These are phyloP conservation scores for Cubamyces sp. DNA, from an alignment of 768 basidiomycete genomes.

Conservation along the genomic window DNA sequence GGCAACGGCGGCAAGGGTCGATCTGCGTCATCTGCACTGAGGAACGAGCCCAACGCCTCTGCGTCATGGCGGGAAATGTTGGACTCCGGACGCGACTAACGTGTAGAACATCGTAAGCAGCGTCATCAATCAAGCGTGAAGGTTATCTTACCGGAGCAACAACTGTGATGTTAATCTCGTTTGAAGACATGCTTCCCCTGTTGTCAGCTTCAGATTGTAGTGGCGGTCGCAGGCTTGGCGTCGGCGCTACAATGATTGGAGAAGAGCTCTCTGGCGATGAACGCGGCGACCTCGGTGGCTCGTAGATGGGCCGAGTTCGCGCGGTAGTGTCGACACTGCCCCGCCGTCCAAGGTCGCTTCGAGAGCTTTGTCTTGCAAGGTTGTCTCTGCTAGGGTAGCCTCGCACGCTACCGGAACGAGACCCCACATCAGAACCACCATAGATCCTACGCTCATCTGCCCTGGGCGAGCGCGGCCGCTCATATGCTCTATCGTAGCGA, in stretches of 20 bases:
- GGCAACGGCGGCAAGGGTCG: constrained; percentile 36
- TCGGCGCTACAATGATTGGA: constrained; percentile 2
- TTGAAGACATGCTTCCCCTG: constrained; percentile 22
- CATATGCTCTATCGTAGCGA: constrained; percentile 5
- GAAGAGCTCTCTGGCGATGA: constrained; percentile 22
- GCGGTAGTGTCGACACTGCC: neutral
- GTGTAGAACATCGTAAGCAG: neutral
- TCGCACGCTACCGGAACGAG: constrained; percentile 11
- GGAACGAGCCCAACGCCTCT: constrained; percentile 33
- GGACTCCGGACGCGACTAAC: constrained; percentile 45
- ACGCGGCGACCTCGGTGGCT: constrained; percentile 22
- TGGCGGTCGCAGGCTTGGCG: constrained; percentile 19
- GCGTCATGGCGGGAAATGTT: constrained; percentile 35
- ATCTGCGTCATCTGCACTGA: constrained; percentile 47
- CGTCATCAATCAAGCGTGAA: neutral
- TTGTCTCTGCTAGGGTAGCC: constrained; percentile 9
- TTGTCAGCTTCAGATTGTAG: neutral
- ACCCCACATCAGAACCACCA: neutral
- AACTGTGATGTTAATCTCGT: constrained; percentile 21
- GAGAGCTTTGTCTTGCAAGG: constrained; percentile 4
- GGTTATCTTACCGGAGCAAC: constrained; percentile 25
- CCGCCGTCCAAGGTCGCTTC: constrained; percentile 13
- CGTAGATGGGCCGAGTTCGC: constrained; percentile 23
- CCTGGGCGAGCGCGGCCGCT: constrained; percentile 11
- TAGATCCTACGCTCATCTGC: constrained; percentile 10